Conservation (phyloP, 163 green algal species). For the Prototheca cutis region DNA sequence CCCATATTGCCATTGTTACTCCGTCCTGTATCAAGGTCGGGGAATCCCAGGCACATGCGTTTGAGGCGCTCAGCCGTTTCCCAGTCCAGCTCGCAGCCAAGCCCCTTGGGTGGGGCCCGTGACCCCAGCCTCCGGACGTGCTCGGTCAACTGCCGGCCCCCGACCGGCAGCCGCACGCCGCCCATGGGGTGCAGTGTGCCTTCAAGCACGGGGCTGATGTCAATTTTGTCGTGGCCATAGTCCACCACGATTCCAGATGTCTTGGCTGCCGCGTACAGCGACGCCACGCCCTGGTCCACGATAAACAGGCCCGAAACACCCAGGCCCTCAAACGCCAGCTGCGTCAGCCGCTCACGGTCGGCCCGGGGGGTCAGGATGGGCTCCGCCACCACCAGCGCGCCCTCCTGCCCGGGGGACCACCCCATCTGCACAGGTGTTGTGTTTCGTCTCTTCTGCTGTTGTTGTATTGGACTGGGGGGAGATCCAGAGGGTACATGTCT, state of each 20-base stretch:
- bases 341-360: conserved; percentile 56
- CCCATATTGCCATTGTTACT: too few relatives aligned
- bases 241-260: conserved; percentile 58
- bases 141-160: conserved; percentile 34
- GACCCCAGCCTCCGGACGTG: conserved; percentile 30
- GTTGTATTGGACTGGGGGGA: too few relatives aligned
- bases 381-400: conserved; percentile 48
- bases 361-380: conserved; percentile 37
- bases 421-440: too few relatives aligned
- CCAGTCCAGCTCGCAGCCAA: conserved; percentile 1
- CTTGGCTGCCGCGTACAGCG: conserved; percentile 58
- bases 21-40: too few relatives aligned
- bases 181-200: conserved; percentile 36
- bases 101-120: not conserved
- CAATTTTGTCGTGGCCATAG: conserved; percentile 56
- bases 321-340: conserved; percentile 76
- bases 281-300: conserved; percentile 40
- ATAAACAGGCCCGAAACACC: conserved; percentile 58
- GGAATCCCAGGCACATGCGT: not conserved
- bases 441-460: too few relatives aligned
- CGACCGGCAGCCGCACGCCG: conserved; percentile 37
- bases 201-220: conserved; percentile 41
- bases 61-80: not conserved
- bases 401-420: conserved; percentile 53
- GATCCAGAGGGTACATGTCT: too few relatives aligned